Conservation (phyloP, 306 rosid genomes). For the Lupinus albus region DNA sequence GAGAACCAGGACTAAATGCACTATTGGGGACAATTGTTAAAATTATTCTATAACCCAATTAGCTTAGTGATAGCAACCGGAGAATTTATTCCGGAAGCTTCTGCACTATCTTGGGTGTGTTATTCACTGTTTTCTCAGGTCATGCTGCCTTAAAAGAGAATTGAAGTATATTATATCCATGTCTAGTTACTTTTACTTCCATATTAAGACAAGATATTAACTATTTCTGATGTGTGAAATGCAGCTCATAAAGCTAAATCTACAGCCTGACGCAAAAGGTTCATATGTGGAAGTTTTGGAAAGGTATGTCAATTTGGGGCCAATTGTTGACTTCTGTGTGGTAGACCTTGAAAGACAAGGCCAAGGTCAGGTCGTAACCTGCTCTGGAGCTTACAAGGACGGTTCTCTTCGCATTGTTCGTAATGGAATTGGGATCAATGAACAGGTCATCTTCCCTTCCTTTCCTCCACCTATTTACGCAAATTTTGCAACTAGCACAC, state of each 20-base stretch:
- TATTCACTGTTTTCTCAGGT: slow-evolving; percentile 23
- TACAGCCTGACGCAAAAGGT: slow-evolving; percentile 90
- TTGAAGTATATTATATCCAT: slow-evolving; percentile 14
- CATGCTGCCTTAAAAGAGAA: slow-evolving; percentile 23
- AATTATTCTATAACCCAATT: not conserved
- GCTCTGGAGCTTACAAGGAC: slow-evolving; percentile 98
- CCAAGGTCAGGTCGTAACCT: slow-evolving; percentile 98
- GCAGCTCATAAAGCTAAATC: slow-evolving; percentile 89
- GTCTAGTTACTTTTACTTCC: slow-evolving; percentile 14
- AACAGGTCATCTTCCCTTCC: slow-evolving; percentile 67
- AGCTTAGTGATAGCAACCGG: not conserved
- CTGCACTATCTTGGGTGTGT: not conserved
- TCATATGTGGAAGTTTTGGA: slow-evolving; percentile 91
- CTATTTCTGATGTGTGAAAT: slow-evolving; percentile 45
- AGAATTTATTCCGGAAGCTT: not conserved
- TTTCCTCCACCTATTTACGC: not conserved
- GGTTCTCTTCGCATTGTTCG: slow-evolving; percentile 98
- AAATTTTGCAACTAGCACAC: not conserved
- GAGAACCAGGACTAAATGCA: slow-evolving; percentile 1
- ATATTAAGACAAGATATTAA: slow-evolving; percentile 41
- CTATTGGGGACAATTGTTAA: not conserved
- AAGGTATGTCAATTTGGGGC: slow-evolving; percentile 95
- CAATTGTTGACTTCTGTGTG: slow-evolving; percentile 94
- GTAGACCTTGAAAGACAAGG: slow-evolving; percentile 99
- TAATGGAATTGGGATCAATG: slow-evolving; percentile 93